These are phyloP conservation scores for Rosa persica DNA, from an alignment of 306 rosid species.

Conservation along the genomic window DNA sequence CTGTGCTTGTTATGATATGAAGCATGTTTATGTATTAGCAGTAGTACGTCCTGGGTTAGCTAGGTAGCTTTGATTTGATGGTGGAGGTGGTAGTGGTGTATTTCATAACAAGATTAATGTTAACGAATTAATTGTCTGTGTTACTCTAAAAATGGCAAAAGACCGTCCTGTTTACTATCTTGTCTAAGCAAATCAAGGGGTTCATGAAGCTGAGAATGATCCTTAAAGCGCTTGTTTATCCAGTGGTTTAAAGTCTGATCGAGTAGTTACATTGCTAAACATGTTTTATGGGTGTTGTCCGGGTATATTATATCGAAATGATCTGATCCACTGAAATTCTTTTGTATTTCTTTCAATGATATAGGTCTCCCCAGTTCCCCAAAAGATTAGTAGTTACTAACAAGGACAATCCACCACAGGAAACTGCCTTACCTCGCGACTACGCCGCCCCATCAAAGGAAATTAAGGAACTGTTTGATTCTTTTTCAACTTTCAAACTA, in stretches of 20 bases:
- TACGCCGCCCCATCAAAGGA: neutral
- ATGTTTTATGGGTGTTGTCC: neutral
- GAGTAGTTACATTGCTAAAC: neutral
- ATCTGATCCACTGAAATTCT: neutral
- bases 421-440: neutral
- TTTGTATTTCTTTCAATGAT: neutral
- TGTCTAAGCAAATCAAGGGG: slow-evolving; percentile 10
- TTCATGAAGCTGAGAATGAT: slow-evolving; percentile 4
- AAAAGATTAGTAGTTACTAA: too few relatives aligned
- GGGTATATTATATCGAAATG: neutral
- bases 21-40: neutral
- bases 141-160: slow-evolving; percentile 11
- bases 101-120: slow-evolving; percentile 1
- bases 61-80: slow-evolving; percentile 2
- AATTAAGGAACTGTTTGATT: neutral
- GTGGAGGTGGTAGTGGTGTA: slow-evolving; percentile 1
- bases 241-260: slow-evolving; percentile 4
- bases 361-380: neutral
- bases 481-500: neutral
- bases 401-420: neutral
- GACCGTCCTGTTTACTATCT: neutral
- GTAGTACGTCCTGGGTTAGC: neutral
- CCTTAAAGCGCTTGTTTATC: slow-evolving; percentile 1
- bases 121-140: neutral
- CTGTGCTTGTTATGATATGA: neutral